A percentile compares a stretch with the other conserved stretches of the same genome.
phyloP scores from a whole-genome alignment of 2,329 filamentous ascomycete genomes.

The Calonectria henricotiae region DNA sequence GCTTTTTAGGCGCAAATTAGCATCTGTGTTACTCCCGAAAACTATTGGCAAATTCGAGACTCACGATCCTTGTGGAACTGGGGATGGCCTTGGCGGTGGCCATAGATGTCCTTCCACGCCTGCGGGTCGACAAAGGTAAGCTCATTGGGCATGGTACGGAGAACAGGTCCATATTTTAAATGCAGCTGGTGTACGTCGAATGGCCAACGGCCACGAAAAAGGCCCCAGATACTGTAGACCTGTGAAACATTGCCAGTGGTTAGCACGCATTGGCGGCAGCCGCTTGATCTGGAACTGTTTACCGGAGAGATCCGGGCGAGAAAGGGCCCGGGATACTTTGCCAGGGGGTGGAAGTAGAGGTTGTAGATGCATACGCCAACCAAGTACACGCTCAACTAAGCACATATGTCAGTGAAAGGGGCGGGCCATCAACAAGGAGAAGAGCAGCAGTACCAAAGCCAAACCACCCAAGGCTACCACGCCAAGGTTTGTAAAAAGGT shows the following conservation, averaged over 20 bases:
- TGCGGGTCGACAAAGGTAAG: constrained; percentile 59
- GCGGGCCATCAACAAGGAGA: not conserved
- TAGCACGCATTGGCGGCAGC: not conserved
- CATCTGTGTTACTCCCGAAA: not conserved
- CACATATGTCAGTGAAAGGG: constrained; percentile 11
- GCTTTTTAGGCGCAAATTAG: constrained; percentile 23
- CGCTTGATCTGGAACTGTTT: not conserved
- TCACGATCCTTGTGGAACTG: constrained; percentile 47
- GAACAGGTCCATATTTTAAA: constrained; percentile 55
- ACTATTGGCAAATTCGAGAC: constrained; percentile 2
- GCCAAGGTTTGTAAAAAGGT: constrained; percentile 33
- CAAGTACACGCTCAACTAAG: constrained; percentile 38
- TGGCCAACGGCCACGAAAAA: constrained; percentile 44
- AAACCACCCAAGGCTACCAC: constrained; percentile 23
- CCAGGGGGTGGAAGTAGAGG: constrained; percentile 55
- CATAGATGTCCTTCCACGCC: constrained; percentile 64
- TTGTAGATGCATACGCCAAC: constrained; percentile 48
- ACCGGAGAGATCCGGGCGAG: constrained; percentile 43
- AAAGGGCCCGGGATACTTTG: constrained; percentile 51
- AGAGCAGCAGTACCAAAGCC: constrained; percentile 22
- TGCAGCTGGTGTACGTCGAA: constrained; percentile 49
- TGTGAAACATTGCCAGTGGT: constrained; percentile 11
- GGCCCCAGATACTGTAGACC: constrained; percentile 47
- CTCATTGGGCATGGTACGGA: constrained; percentile 61
- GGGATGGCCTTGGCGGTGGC: constrained; percentile 46